Base-by-base conservation (phyloP, 1,284 basidiomycete species). In the Rhodotorula sp. region DNA sequence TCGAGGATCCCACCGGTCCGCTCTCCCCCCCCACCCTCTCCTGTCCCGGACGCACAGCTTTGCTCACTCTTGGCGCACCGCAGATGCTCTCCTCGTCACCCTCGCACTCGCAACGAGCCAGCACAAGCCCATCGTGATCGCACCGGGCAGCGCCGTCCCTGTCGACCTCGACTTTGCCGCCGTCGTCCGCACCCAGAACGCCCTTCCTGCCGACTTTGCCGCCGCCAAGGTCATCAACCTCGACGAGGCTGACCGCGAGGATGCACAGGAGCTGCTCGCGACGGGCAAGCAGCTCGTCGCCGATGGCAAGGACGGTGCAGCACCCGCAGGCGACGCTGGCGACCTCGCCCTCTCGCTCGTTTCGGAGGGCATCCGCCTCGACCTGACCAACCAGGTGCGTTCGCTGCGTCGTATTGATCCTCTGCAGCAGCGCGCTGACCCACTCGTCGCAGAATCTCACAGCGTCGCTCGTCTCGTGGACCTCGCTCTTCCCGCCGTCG, bases 41-140 rank as follows among this genome's bases (percentile, higher is more conserved):
- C 62, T 42, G 13, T 54, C 21, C 14, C 5, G 48, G 23, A 50
- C 21, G 13, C n/a, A 42, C 8, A 41, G 34, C 41, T 44, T 21
- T 21, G 4, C 48, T 49, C 67, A 53, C 50, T 34, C 23, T 17
- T 16, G 54, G 9, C 14, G 34, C 13, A 3, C 19, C 34, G 17
- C 64, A 75, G 74, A 75, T 41, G 66, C 74, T 7, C 64, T 75
- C n/a, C 65, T 75, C 46, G 64, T 71, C 67, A 73, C 63, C 12
- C 72, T 75, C 44, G 74, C 74, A 0, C 68, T 75, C 52, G 67
- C 70, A 3, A 64, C 64, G 4, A 69, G 67, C 60, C 34, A 67
- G 7, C 50, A 55, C 50, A 58, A 42, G 50, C 72, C 72, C 0
- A 41, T 74, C 57, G 61, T 73, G 42, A 19, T 75, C 50, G 50